Percentiles rank a stretch among this genome's conserved stretches.
phyloP scores from a whole-genome alignment of 352 stramenopile genomes.

The Peronospora belbahrii region DNA sequence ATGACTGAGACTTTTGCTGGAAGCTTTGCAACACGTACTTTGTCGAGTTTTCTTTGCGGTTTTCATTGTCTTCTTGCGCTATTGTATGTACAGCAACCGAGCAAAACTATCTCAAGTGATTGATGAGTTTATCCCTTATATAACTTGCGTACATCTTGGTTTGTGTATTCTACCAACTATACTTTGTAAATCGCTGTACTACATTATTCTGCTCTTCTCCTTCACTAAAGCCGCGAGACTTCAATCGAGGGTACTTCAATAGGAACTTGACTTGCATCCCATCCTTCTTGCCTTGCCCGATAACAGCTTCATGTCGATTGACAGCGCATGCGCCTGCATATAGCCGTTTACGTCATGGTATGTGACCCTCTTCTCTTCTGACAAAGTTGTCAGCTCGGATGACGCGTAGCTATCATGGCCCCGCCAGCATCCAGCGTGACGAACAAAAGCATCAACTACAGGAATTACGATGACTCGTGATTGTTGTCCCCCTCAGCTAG shows the following conservation, averaged over 20 bases:
- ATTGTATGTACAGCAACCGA: not conserved
- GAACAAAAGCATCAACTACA: not conserved
- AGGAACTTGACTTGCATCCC: too few species aligned
- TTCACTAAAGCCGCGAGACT: conserved; percentile 13
- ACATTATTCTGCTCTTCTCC: conserved; percentile 6
- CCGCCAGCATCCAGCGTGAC: not conserved
- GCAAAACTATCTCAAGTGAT: not conserved
- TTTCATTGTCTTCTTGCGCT: not conserved
- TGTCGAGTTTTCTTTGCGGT: conserved; percentile 3
- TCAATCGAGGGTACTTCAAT: too few species aligned
- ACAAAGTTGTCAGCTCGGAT: not conserved
- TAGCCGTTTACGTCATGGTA: not conserved
- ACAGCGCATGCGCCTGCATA: not conserved
- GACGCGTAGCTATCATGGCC: conserved; percentile 1
- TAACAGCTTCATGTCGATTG: too few species aligned
- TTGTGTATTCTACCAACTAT: conserved; percentile 15
- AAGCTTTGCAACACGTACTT: conserved; percentile 29
- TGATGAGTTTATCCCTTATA: conserved; percentile 6
- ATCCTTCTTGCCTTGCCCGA: too few species aligned
- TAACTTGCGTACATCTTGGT: conserved; percentile 7
- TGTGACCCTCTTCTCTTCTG: not conserved
- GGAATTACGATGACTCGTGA: not conserved
- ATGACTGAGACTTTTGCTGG: conserved; percentile 29
- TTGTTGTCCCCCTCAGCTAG: too few species aligned
- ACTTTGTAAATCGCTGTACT: conserved; percentile 1